Base-by-base conservation (phyloP, 192 early-diverging fungal species). In the Coemansia sp. region DNA sequence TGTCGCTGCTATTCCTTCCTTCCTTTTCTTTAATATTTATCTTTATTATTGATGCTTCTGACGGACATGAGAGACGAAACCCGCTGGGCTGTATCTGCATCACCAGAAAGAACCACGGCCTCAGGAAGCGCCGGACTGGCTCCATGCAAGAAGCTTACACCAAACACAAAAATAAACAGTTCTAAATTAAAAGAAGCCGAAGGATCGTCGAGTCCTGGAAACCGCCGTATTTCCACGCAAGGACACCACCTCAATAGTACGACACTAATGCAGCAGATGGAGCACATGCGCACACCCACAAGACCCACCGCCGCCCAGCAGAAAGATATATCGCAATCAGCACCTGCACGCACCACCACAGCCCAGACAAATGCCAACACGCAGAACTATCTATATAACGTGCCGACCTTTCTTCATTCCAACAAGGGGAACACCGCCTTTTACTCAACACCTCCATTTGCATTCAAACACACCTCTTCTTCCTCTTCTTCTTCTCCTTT, bases 281-380 rank as follows among this genome's bases (percentile, higher is more conserved):
- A 32, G 16, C 62, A 51, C 62, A 63, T 63, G 62, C 45, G 8
- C 62, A 63, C 46, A 63, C 62, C 62, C 62, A 63, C 62, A 63
- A 63, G 46, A 13, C 10, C 43, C 32, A 16, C 18, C 39, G 3
- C 45, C 6, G n/a, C 6, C 11, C 18, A 13, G 6, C 45, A 36
- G 26, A 18, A 5, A 7, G 15, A 21, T 48, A 48, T 26, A 22
- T 32, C 19, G 22, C 12, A 7, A 63, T 32, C 45, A 21, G 46
- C 32, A 3, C 62, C 19, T 26, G 26, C 19, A 51, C 36, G 45
- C 43, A 26, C 32, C 32, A 49, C 61, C 10, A 21, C 57, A 41
- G 61, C 18, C 41, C 7, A 62, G 22, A 19, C 37, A n/a, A 11
- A 61, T 36, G 4, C 21, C 26, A 61, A 40, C 59, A 61, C 6